These are phyloP conservation scores for Gentiana dahurica DNA, from an alignment of 257 asterid species.

Conservation along the genomic window DNA sequence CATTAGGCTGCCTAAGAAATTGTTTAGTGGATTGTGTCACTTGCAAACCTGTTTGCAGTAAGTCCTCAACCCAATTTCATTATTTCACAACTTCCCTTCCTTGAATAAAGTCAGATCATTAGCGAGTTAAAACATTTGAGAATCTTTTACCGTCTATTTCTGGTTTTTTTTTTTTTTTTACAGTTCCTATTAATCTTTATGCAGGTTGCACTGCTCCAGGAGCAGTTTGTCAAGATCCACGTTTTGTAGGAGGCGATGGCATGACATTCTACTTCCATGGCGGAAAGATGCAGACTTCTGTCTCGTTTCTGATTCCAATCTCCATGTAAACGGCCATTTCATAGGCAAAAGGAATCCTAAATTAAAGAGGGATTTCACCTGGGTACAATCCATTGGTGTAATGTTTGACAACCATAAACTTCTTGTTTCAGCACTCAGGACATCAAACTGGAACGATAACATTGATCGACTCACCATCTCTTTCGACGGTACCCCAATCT, in stretches of 20 bases:
- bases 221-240: conserved; percentile 72
- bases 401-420: conserved; percentile 31
- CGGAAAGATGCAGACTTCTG: conserved; percentile 38
- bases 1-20: conserved; percentile 4
- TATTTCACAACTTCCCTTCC: neutral
- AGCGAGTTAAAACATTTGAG: neutral
- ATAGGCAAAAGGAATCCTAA: conserved; percentile 35
- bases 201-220: conserved; percentile 57
- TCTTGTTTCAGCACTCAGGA: conserved; percentile 33
- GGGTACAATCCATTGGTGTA: conserved; percentile 56
- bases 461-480: conserved; percentile 35
- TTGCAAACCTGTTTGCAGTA: conserved; percentile 14
- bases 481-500: conserved; percentile 30
- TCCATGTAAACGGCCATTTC: conserved; percentile 56
- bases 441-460: conserved; percentile 35
- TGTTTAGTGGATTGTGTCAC: conserved; percentile 10
- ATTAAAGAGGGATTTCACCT: conserved; percentile 51
- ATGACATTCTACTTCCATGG: conserved; percentile 68
- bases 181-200: neutral
- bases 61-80: neutral
- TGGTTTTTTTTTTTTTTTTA: neutral
- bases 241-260: conserved; percentile 72
- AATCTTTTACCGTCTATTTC: neutral
- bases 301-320: conserved; percentile 40
- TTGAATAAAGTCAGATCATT: neutral